phyloP scores from a whole-genome alignment of 495 filamentous ascomycete genomes.

The Hypoxylon perforatum region DNA sequence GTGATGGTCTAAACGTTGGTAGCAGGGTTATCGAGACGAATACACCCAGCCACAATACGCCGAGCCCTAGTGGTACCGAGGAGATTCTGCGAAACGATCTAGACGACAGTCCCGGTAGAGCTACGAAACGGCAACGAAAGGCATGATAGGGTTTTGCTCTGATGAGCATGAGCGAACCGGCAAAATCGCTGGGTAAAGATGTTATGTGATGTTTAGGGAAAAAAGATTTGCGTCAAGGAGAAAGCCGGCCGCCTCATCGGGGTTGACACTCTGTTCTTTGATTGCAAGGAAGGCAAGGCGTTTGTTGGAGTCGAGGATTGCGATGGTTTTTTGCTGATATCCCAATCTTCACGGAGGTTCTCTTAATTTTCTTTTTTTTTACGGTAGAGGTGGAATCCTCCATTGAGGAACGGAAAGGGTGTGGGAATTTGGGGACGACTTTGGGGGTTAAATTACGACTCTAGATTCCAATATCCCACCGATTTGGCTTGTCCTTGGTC shows the following conservation, averaged over 20 bases:
- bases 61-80: slow-evolving; percentile 59
- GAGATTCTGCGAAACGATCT: slow-evolving; percentile 54
- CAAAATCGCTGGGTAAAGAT: background rate
- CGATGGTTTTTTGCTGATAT: slow-evolving; percentile 31
- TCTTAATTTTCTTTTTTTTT: background rate
- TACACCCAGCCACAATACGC: slow-evolving; percentile 48
- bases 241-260: background rate
- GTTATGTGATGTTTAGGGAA: background rate
- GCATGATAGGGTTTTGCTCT: slow-evolving; percentile 13
- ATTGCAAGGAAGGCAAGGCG: slow-evolving; percentile 20
- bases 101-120: slow-evolving; percentile 52
- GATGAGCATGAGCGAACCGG: background rate
- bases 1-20: slow-evolving; percentile 40
- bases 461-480: slow-evolving; percentile 22
- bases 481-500: too few species aligned
- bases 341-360: slow-evolving; percentile 10
- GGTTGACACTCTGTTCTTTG: slow-evolving; percentile 1
- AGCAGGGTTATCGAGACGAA: slow-evolving; percentile 49
- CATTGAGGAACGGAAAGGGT: slow-evolving; percentile 1
- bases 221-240: background rate
- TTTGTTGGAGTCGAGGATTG: slow-evolving; percentile 21
- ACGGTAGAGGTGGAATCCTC: background rate
- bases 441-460: slow-evolving; percentile 8
- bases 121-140: slow-evolving; percentile 53
- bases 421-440: slow-evolving; percentile 3